Conservation (phyloP, 371 early-diverging fungal species). For the Parasitella parasitica region DNA sequence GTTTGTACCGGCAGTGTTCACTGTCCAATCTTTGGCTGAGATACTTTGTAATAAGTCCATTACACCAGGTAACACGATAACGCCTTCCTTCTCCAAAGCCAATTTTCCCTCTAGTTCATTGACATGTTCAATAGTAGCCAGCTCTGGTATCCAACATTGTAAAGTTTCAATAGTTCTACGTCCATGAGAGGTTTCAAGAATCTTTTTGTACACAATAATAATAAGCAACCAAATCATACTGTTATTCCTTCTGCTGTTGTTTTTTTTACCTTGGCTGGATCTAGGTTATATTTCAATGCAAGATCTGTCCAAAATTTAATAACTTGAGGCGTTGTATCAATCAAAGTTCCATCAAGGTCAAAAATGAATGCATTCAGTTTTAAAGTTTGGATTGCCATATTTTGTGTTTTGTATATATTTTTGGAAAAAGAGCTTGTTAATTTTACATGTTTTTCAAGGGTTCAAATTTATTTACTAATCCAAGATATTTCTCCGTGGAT, state of each 20-base stretch:
- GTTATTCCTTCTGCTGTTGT: no score
- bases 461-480: not conserved
- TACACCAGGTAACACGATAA: conserved; percentile 34
- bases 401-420: not conserved
- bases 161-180: conserved; percentile 49
- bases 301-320: conserved; percentile 41
- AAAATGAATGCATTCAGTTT: conserved; percentile 35
- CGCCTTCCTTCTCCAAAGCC: conserved; percentile 35
- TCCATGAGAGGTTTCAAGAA: conserved; percentile 46
- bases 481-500: not conserved
- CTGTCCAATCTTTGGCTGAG: conserved; percentile 25
- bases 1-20: conserved; percentile 38
- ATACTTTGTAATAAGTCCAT: conserved; percentile 27
- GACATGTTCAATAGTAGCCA: conserved; percentile 36
- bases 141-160: conserved; percentile 33
- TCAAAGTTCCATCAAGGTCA: conserved; percentile 52
- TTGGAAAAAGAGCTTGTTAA: not conserved
- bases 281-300: conserved; percentile 40
- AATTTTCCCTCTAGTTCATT: conserved; percentile 33
- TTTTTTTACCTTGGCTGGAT: conserved; percentile 43
- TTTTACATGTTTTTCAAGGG: not conserved
- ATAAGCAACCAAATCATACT: not conserved
- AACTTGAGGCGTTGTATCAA: conserved; percentile 50
- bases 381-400: conserved; percentile 10
- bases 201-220: not conserved